phyloP scores from a whole-genome alignment of 176 grass and related monocot genomes.

The Rhynchospora breviuscula region DNA sequence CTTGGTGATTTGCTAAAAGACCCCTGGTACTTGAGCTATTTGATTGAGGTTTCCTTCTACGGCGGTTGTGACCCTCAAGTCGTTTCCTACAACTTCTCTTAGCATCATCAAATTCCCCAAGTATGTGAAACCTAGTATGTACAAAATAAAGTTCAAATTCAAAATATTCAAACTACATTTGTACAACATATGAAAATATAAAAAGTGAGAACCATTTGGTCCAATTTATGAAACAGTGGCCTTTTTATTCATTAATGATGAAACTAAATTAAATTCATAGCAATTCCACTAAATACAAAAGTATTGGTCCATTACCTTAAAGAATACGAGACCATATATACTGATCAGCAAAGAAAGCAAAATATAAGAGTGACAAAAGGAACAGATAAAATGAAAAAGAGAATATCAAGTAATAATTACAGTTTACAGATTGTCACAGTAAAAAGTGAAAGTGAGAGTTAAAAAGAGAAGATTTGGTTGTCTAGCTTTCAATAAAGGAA shows the following conservation, averaged over 20 bases:
- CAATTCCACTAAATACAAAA: background rate
- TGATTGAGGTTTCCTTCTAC: conserved; percentile 67
- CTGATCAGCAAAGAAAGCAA: background rate
- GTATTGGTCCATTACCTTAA: background rate
- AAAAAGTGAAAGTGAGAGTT: conserved; percentile 3
- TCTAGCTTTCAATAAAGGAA: conserved; percentile 14
- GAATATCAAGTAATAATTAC: conserved; percentile 16
- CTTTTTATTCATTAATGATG: background rate
- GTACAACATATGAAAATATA: background rate
- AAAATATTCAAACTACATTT: background rate
- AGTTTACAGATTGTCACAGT: background rate
- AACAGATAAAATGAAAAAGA: background rate
- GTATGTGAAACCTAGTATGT: conserved; percentile 66
- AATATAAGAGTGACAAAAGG: background rate
- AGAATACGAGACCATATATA: background rate
- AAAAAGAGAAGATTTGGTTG: conserved; percentile 9
- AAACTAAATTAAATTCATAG: background rate
- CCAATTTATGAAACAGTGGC: background rate
- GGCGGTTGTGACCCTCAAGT: conserved; percentile 85
- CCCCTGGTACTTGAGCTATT: conserved; percentile 50
- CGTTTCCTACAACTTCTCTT: conserved; percentile 95
- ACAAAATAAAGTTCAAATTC: background rate
- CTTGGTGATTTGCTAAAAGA: conserved; percentile 66
- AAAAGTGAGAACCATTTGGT: background rate
- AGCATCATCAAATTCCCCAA: conserved; percentile 75